Evolutionary conservation across 2,329 filamentous ascomycete genomes (phyloP).

Genomic region (Pseudogymnoascus verrucosus): DNA sequence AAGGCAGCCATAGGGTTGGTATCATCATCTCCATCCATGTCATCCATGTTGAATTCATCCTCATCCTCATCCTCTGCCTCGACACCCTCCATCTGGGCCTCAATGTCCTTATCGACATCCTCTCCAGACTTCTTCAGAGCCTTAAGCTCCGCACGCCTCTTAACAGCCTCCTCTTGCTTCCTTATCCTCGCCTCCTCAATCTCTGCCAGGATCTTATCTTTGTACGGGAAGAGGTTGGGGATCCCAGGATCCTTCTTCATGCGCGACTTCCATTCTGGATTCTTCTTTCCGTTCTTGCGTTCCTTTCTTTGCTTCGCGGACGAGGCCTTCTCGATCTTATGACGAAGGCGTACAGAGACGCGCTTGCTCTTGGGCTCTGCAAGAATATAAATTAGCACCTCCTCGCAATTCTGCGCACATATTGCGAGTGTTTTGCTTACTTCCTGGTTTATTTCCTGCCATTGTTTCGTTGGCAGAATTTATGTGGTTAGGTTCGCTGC

Average conservation of each 20-base stretch:
- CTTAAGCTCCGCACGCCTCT: slow-evolving; percentile 64
- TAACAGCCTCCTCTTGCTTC: slow-evolving; percentile 72
- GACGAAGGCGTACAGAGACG: slow-evolving; percentile 75
- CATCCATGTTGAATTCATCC: slow-evolving; percentile 42
- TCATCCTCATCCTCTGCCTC: slow-evolving; percentile 40
- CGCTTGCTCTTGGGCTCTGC: slow-evolving; percentile 93
- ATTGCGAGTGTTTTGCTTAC: slow-evolving; percentile 18
- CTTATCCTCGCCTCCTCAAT: slow-evolving; percentile 79
- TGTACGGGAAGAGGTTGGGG: slow-evolving; percentile 95
- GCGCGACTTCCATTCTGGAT: slow-evolving; percentile 91
- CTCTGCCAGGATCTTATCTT: slow-evolving; percentile 88
- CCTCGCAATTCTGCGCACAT: background rate
- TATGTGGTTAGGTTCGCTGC: slow-evolving; percentile 9
- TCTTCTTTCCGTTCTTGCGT: slow-evolving; percentile 86
- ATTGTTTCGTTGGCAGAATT: slow-evolving; percentile 19
- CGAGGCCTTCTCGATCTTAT: slow-evolving; percentile 94
- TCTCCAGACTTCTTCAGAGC: slow-evolving; percentile 46
- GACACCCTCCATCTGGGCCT: slow-evolving; percentile 36
- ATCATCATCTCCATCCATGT: slow-evolving; percentile 50
- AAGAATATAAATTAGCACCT: slow-evolving; percentile 2
- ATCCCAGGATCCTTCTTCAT: slow-evolving; percentile 98
- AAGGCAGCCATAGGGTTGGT: slow-evolving; percentile 90
- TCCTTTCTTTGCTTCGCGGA: slow-evolving; percentile 84
- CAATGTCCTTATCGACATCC: slow-evolving; percentile 34
- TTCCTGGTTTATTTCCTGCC: slow-evolving; percentile 29